phyloP scores from a whole-genome alignment of 2,329 filamentous ascomycete genomes.

The Aureobasidium zeae region DNA sequence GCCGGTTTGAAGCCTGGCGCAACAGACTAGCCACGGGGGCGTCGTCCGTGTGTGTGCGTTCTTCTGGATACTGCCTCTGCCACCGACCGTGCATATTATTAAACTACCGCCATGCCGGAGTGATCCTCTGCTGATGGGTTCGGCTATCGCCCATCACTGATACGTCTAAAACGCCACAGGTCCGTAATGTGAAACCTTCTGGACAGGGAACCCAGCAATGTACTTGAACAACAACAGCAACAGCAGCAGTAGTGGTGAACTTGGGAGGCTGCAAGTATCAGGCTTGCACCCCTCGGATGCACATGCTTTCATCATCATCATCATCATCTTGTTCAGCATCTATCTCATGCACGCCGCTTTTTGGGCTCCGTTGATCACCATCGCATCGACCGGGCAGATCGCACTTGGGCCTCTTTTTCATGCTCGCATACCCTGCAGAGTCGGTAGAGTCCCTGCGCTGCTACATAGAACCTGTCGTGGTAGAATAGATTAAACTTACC shows the following conservation, averaged over 20 bases:
- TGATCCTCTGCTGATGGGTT: constrained; percentile 14
- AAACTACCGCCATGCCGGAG: constrained; percentile 14
- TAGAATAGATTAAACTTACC: constrained; percentile 17
- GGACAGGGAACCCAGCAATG: too few species aligned
- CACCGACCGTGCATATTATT: constrained; percentile 15
- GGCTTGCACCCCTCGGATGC: constrained; percentile 10
- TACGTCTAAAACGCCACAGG: constrained; percentile 15
- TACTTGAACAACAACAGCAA: too few species aligned
- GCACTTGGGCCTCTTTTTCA: constrained; percentile 13
- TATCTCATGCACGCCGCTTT: constrained; percentile 16
- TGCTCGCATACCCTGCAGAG: constrained; percentile 4
- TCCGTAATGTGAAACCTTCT: constrained; percentile 11
- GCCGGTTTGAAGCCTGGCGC: constrained; percentile 11
- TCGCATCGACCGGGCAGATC: constrained; percentile 19
- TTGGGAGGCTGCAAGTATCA: constrained; percentile 13
- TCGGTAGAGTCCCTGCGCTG: constrained; percentile 17
- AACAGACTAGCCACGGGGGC: constrained; percentile 6
- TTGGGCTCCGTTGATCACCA: constrained; percentile 17
- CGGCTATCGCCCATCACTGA: constrained; percentile 15
- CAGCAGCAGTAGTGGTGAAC: constrained; percentile 8
- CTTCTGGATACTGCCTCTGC: constrained; percentile 1
- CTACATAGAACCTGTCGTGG: constrained; percentile 15
- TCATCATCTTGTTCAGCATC: constrained; percentile 3
- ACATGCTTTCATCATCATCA: constrained; percentile 12
- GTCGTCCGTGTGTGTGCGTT: constrained; percentile 10